Conservation (phyloP, 352 stramenopile species). For the Phytophthora citrophthora region DNA sequence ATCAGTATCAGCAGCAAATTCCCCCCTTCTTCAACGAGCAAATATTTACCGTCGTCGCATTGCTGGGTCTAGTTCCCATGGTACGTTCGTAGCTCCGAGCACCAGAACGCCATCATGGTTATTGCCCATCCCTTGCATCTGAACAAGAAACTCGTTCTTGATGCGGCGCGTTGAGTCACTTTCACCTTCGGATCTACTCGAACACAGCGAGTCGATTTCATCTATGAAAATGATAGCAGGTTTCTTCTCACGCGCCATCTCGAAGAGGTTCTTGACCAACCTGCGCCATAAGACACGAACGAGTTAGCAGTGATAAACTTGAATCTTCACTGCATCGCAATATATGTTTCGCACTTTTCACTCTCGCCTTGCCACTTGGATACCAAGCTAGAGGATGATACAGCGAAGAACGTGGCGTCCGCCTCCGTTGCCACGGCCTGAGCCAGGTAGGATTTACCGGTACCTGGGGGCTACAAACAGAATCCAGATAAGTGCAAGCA, state of each 20-base stretch:
- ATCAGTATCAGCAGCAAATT: slow-evolving; percentile 1
- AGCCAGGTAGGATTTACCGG: slow-evolving; percentile 96
- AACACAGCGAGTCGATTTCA: slow-evolving; percentile 97
- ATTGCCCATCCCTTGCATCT: slow-evolving; percentile 97
- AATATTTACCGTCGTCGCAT: slow-evolving; percentile 92
- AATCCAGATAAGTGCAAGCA: slow-evolving; percentile 2
- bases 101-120: slow-evolving; percentile 93
- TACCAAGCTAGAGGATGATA: slow-evolving; percentile 98
- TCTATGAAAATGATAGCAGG: slow-evolving; percentile 98
- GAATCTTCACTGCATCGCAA: background rate
- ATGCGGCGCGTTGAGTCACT: slow-evolving; percentile 96
- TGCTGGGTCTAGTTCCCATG: slow-evolving; percentile 97
- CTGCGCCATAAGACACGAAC: slow-evolving; percentile 34
- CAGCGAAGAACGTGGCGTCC: slow-evolving; percentile 98
- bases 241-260: slow-evolving; percentile 96
- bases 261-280: slow-evolving; percentile 98
- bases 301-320: background rate
- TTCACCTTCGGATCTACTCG: slow-evolving; percentile 93
- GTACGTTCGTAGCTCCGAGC: slow-evolving; percentile 98
- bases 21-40: background rate
- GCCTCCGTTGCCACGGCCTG: slow-evolving; percentile 99
- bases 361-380: slow-evolving; percentile 99
- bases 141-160: slow-evolving; percentile 99
- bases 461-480: slow-evolving; percentile 74
- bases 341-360: slow-evolving; percentile 64